Evolutionary conservation across 2,329 filamentous ascomycete species (phyloP).

Genomic region (Aureobasidium mangrovei): DNA sequence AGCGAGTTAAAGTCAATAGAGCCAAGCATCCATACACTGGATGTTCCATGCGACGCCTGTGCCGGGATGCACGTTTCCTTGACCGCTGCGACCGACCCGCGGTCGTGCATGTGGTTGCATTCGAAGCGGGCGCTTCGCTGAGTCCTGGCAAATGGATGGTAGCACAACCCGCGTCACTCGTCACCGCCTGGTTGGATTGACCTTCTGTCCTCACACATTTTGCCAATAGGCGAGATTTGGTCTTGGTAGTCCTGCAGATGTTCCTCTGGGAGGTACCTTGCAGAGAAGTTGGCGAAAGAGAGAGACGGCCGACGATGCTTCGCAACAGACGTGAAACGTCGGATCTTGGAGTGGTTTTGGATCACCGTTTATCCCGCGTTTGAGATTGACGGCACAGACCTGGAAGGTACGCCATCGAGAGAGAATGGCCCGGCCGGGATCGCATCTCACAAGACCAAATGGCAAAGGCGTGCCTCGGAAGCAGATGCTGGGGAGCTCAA

Average conservation of each 20-base stretch:
- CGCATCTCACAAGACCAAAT: background rate
- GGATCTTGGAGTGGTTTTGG: slow-evolving; percentile 3
- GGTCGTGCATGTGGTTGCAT: slow-evolving; percentile 11
- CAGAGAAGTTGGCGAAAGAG: background rate
- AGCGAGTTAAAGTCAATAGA: slow-evolving; percentile 1
- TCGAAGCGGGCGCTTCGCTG: slow-evolving; percentile 3
- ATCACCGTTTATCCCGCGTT: slow-evolving; percentile 7
- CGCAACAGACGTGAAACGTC: slow-evolving; percentile 12
- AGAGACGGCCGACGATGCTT: background rate
- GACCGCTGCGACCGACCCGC: slow-evolving; percentile 8
- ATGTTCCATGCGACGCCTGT: slow-evolving; percentile 12
- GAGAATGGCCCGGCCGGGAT: background rate
- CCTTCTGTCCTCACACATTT: background rate
- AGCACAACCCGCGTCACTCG: background rate
- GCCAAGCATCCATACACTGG: slow-evolving; percentile 10
- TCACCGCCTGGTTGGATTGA: background rate
- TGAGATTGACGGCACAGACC: slow-evolving; percentile 7
- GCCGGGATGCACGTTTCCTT: slow-evolving; percentile 11
- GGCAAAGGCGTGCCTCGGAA: slow-evolving; percentile 8
- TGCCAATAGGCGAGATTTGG: background rate
- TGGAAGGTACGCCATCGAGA: background rate
- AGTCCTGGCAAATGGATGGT: slow-evolving; percentile 8
- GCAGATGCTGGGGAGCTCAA: background rate
- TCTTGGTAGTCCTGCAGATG: background rate
- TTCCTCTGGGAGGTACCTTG: background rate